Percentiles rank a stretch among this genome's conserved stretches.
Conservation (phyloP, 2,329 filamentous ascomycete genomes). For the Gnomoniopsis smithogilvyi region DNA sequence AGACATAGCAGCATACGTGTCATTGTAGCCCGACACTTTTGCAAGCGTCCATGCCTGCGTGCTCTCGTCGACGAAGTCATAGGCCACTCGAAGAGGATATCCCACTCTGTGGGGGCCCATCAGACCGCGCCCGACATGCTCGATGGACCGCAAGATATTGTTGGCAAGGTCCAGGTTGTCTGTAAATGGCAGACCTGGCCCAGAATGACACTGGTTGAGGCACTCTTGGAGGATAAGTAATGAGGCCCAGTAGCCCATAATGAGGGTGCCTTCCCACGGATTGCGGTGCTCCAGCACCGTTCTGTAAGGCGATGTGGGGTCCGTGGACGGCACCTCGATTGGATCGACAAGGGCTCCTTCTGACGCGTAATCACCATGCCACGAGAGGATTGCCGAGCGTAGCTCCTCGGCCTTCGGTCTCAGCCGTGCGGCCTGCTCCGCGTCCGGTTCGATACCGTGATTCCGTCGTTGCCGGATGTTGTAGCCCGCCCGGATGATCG, state of each 20-base stretch:
- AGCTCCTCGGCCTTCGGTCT: conserved; percentile 25
- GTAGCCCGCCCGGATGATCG: conserved; percentile 30
- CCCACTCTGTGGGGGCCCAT: conserved; percentile 38
- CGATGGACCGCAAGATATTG: conserved; percentile 35
- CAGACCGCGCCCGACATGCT: conserved; percentile 32
- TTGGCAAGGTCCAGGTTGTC: conserved; percentile 26
- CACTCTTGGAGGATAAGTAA: conserved; percentile 38
- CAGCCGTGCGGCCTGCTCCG: conserved; percentile 27
- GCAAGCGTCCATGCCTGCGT: conserved; percentile 32
- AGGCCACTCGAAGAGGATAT: conserved; percentile 35
- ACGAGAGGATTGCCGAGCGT: conserved; percentile 29
- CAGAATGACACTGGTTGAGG: conserved; percentile 30
- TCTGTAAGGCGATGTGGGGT: conserved; percentile 30
- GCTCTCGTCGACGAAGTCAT: conserved; percentile 33
- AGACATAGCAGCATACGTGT: conserved; percentile 8
- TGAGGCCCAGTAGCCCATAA: conserved; percentile 35
- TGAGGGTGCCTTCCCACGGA: conserved; percentile 32
- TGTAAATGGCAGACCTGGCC: conserved; percentile 21
- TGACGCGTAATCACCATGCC: conserved; percentile 28
- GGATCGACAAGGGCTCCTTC: conserved; percentile 22
- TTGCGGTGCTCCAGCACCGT: conserved; percentile 30
- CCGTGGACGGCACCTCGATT: conserved; percentile 26
- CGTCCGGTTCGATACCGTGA: conserved; percentile 27
- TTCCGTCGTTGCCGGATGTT: conserved; percentile 28
- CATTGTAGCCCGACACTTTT: conserved; percentile 7